phyloP scores from a whole-genome alignment of 2,329 filamentous ascomycete genomes.

The Thelonectria blattea region DNA sequence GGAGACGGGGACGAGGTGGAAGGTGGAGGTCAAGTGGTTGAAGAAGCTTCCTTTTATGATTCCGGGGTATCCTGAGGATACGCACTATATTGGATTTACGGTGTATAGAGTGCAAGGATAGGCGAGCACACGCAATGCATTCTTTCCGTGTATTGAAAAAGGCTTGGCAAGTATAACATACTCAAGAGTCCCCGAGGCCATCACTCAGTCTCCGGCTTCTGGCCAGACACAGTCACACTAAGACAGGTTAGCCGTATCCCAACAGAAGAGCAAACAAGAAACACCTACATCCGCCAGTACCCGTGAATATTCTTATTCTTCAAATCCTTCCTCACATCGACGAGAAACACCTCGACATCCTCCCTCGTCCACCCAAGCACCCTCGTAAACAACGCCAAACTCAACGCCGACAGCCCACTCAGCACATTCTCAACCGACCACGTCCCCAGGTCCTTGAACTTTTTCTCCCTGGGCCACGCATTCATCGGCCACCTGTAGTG shows the following conservation, averaged over 20 bases:
- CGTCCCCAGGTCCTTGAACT: constrained; percentile 9
- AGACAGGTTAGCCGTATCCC: neutral
- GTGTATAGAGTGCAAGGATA: neutral
- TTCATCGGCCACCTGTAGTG: constrained; percentile 11
- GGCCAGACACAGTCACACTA: constrained; percentile 6
- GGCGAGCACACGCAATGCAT: too few species aligned
- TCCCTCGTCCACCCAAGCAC: constrained; percentile 9
- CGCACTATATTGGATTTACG: neutral
- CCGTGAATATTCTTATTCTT: constrained; percentile 4
- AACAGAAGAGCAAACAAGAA: neutral
- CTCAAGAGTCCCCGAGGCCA: neutral
- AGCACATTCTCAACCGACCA: constrained; percentile 6
- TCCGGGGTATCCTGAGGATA: constrained; percentile 2
- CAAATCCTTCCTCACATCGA: constrained; percentile 8
- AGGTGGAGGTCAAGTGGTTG: neutral
- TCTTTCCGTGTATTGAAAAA: too few species aligned
- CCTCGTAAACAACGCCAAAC: constrained; percentile 5
- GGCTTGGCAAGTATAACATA: too few species aligned
- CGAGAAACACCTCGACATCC: constrained; percentile 10
- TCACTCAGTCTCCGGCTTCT: neutral
- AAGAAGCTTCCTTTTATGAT: constrained; percentile 2
- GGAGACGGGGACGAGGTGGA: neutral
- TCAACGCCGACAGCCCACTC: constrained; percentile 8
- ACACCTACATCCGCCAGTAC: constrained; percentile 9
- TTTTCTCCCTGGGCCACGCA: constrained; percentile 7